Conservation (phyloP, 768 basidiomycete species). For the Trametes maxima region DNA sequence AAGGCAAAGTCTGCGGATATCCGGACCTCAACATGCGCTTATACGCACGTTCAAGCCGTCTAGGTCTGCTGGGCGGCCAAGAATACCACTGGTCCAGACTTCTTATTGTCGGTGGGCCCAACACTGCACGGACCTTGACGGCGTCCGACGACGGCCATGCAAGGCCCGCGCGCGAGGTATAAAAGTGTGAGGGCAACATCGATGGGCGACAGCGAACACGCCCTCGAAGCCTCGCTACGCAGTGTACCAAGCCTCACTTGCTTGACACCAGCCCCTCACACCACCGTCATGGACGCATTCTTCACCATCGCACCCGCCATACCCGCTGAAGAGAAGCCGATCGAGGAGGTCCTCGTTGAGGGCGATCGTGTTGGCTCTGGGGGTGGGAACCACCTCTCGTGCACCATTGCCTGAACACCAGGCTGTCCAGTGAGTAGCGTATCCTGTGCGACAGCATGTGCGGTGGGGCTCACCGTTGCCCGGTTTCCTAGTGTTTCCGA, state of each 20-base stretch:
- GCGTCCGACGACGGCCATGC: too few species aligned
- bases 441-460: neutral
- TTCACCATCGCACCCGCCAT: constrained; percentile 21
- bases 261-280: neutral
- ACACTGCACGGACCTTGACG: too few species aligned
- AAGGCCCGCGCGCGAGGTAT: neutral
- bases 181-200: neutral
- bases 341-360: constrained; percentile 1
- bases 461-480: too few species aligned
- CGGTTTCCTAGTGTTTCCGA: too few species aligned
- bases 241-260: neutral
- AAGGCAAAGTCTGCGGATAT: too few species aligned
- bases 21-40: too few species aligned
- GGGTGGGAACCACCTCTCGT: neutral
- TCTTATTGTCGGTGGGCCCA: too few species aligned
- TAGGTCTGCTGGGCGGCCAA: too few species aligned
- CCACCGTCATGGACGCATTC: constrained; percentile 19
- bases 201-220: neutral
- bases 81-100: too few species aligned
- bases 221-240: neutral
- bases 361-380: constrained; percentile 7
- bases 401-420: constrained; percentile 19
- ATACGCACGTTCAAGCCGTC: too few species aligned
- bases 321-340: constrained; percentile 9
- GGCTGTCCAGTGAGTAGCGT: neutral